A percentile compares a stretch with the other conserved stretches of the same genome.
Conservation (phyloP, 371 early-diverging fungal genomes). For the Synchytrium microbalum region DNA sequence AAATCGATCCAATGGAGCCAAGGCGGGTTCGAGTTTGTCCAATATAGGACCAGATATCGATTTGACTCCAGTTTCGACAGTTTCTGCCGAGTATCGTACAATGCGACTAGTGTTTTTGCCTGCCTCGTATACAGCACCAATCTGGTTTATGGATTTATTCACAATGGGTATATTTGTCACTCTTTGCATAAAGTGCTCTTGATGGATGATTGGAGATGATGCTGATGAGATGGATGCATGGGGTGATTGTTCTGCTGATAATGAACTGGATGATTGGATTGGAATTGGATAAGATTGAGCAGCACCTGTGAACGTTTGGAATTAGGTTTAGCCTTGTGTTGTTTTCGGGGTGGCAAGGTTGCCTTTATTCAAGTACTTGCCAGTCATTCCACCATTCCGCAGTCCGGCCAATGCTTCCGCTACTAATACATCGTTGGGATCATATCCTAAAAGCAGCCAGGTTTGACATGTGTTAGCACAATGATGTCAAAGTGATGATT, state of each 20-base stretch:
- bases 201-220: too few relatives aligned
- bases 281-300: background rate
- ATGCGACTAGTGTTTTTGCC: slow-evolving; percentile 63
- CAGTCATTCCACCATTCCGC: too few relatives aligned
- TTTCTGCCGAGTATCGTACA: slow-evolving; percentile 58
- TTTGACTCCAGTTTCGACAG: slow-evolving; percentile 68
- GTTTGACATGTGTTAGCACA: too few relatives aligned
- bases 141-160: slow-evolving; percentile 52
- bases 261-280: background rate
- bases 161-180: slow-evolving; percentile 75
- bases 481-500: too few relatives aligned
- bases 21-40: slow-evolving; percentile 50
- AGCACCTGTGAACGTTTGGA: too few relatives aligned
- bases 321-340: too few relatives aligned
- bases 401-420: too few relatives aligned
- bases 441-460: too few relatives aligned
- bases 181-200: slow-evolving; percentile 53
- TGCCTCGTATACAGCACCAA: slow-evolving; percentile 55
- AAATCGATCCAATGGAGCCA: slow-evolving; percentile 59
- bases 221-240: slow-evolving; percentile 13
- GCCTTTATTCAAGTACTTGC: too few relatives aligned
- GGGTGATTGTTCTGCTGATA: background rate
- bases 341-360: too few relatives aligned
- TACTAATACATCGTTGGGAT: too few relatives aligned
- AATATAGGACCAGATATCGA: slow-evolving; percentile 56